phyloP scores from a whole-genome alignment of 768 basidiomycete genomes.

The Mycena pura region DNA sequence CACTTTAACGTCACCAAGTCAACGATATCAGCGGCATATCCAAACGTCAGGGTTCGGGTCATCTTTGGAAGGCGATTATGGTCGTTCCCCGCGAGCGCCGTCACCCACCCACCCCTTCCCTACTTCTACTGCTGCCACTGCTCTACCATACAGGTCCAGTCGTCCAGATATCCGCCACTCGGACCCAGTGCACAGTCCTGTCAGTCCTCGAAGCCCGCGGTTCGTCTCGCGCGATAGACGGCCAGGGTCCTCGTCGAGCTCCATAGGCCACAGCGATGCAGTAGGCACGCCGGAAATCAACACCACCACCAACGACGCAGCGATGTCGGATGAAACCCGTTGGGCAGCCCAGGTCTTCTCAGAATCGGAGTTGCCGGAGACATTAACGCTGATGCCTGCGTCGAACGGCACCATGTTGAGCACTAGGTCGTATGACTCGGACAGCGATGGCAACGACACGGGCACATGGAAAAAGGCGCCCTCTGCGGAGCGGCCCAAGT shows the following conservation, averaged over 20 bases:
- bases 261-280: slow-evolving; percentile 35
- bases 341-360: slow-evolving; percentile 15
- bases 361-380: slow-evolving; percentile 9
- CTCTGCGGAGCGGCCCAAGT: slow-evolving; percentile 37
- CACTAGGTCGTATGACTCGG: slow-evolving; percentile 46
- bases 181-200: slow-evolving; percentile 69
- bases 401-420: slow-evolving; percentile 41
- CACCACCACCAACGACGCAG: not conserved
- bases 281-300: slow-evolving; percentile 12
- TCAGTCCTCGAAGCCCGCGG: slow-evolving; percentile 56
- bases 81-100: slow-evolving; percentile 47
- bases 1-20: slow-evolving; percentile 46
- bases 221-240: slow-evolving; percentile 41
- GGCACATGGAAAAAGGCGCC: slow-evolving; percentile 56
- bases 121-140: slow-evolving; percentile 6
- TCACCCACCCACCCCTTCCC: slow-evolving; percentile 34
- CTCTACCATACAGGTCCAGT: slow-evolving; percentile 22
- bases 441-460: slow-evolving; percentile 48
- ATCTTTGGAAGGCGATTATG: slow-evolving; percentile 43
- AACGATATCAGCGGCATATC: slow-evolving; percentile 37
- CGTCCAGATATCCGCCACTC: slow-evolving; percentile 51
- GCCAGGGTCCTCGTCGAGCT: slow-evolving; percentile 31
- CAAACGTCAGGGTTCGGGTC: slow-evolving; percentile 47
- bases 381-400: slow-evolving; percentile 19
- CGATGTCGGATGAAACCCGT: not conserved